A percentile compares a stretch with the other conserved stretches of the same genome.
phyloP scores from a whole-genome alignment of 352 stramenopile genomes.

The Pythium folliculosum region DNA sequence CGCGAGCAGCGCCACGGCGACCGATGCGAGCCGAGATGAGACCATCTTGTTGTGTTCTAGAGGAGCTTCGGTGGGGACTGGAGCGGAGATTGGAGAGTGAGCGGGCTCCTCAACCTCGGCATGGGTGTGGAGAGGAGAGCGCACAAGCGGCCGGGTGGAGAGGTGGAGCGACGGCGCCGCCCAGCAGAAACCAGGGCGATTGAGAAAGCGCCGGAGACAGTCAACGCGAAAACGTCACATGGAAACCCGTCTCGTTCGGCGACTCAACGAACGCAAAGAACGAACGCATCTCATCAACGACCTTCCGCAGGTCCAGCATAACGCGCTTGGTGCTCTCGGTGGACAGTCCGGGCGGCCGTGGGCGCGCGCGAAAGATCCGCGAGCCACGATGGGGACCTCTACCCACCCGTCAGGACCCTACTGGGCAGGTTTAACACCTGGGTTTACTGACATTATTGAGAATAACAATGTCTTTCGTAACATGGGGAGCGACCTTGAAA shows the following conservation, averaged over 20 bases:
- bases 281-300: not conserved
- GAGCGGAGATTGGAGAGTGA: constrained; percentile 6
- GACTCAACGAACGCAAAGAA: not conserved
- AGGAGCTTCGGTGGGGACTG: not conserved
- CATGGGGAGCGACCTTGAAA: too few species aligned
- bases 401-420: too few species aligned
- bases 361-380: too few species aligned
- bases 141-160: not conserved
- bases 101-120: not conserved
- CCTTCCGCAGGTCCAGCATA: not conserved
- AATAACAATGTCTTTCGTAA: too few species aligned
- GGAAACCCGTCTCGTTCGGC: constrained; percentile 6
- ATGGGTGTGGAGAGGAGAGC: not conserved
- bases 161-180: not conserved
- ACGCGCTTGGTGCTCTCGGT: too few species aligned
- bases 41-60: constrained; percentile 2
- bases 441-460: too few species aligned
- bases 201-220: not conserved
- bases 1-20: constrained; percentile 3
- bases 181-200: constrained; percentile 9
- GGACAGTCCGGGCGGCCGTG: too few species aligned
- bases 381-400: too few species aligned
- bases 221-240: constrained; percentile 4
- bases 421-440: too few species aligned
- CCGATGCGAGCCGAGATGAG: not conserved